Base-by-base conservation (phyloP, 2,329 filamentous ascomycete species). In the Pseudodiploospora longispora region DNA sequence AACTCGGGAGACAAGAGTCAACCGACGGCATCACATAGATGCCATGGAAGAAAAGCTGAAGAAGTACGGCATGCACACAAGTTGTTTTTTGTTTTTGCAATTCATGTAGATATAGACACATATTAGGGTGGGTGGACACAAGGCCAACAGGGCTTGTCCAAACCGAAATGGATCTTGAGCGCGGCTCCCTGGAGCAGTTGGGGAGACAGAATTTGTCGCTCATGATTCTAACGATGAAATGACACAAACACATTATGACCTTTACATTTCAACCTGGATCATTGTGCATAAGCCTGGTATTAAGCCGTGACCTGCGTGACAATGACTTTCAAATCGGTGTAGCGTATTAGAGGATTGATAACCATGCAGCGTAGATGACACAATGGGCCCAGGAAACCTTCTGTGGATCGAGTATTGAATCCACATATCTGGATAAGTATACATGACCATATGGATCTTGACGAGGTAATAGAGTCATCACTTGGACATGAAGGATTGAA, bases 221-320 rank as follows among this genome's bases (percentile, higher is more conserved):
- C 50, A 58, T 55, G 55, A 60, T 55, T 53, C 50, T 57, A 45
- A 60, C 52, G 58, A 60, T 36, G 53, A 58, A 57, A 58, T 55
- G 54, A 49, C 48, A 55, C 51, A 52, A 58, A 56, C 47, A 55
- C 47, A 44, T 46, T 53, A 59, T 51, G 56, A 57, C 40, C 19
- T 19, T 19, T 19, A 19, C 19, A 19, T 19, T 19, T 19, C 19
- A 19, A 19, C 19, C 19, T 19, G 19, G 19, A 19, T 19, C 19
- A 19, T 19, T 19, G 19, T 19, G 19, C 19, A 19, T 3, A 19
- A 19, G 2, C 19, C 19, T 19, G 19, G 19, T 19, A 19, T 19
- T 3, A 19, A 19, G 19, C 19, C 3, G 19, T 19, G 19, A 19
- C 19, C 19, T 19, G 19, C 19, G 2, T 19, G 19, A 19, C 3